Evolutionary conservation across 2,329 filamentous ascomycete species (phyloP), one percentile per base, ranked within the genome.

Genomic region (Aspergillus flavus): DNA sequence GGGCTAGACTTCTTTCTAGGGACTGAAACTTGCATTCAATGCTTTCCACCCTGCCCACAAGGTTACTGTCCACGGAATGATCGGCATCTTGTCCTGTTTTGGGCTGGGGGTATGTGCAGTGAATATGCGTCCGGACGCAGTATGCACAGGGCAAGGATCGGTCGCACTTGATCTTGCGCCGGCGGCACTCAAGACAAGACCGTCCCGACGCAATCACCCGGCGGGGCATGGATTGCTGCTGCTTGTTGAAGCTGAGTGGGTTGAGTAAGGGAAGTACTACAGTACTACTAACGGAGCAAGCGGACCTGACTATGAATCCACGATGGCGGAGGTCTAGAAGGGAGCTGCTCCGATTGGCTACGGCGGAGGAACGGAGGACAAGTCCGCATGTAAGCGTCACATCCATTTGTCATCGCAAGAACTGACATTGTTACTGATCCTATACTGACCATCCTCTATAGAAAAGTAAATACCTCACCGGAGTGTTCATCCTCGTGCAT

Each of bases 61-160:
- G 50, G 28, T 48, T 36, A 32, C 19, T 14, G 16, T 36, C 34
- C 5, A 16, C 46, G 23, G 23, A 48, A 19, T 50, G 16, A 36
- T 54, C 30, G 19, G 10, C 19, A 21, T 34, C 23, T 36, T 2
- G 23, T n/a, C 55, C 59, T 45, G 28, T 32, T 48, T 39, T 64
- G 55, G 26, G 53, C 57, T 57, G 32, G 64, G 69, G 65, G 45
- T 71, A 80, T n/a, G 66, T 67, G 66, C 78, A 80, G 64, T 75
- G 68, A 14, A 71, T 69, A 23, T 69, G 65, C 2, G 77, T 70
- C 62, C 78, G 82, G 41, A 72, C 59, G 28, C 70, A 71, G 57
- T 72, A 71, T n/a, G 64, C 64, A 59, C 71, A 73, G 16, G 71
- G 71, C 5, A 66, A 52, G 14, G 57, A 64, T 39, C 66, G 65